phyloP scores from a whole-genome alignment of 2,329 filamentous ascomycete species.

The Beauveria bassiana region DNA sequence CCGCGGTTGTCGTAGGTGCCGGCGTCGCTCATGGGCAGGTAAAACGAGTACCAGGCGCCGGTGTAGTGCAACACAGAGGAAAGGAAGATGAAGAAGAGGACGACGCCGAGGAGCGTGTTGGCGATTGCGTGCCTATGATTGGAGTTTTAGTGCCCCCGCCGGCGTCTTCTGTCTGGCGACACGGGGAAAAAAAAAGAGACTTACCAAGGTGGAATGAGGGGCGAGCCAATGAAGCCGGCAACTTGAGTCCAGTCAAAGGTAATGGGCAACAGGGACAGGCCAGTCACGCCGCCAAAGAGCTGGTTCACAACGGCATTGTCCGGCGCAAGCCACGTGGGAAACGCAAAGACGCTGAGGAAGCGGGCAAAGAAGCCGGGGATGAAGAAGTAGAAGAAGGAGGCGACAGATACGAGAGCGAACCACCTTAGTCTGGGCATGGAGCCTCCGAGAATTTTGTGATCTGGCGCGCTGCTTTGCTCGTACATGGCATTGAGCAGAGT shows the following conservation, averaged over 20 bases:
- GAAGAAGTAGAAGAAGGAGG: conserved; percentile 59
- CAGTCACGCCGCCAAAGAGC: conserved; percentile 61
- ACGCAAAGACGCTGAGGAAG: conserved; percentile 62
- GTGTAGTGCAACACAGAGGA: conserved; percentile 56
- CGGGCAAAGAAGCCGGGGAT: conserved; percentile 63
- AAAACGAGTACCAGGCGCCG: conserved; percentile 56
- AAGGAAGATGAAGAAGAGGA: conserved; percentile 56
- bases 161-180: neutral
- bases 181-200: conserved; percentile 11
- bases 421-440: conserved; percentile 57
- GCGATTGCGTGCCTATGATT: conserved; percentile 56
- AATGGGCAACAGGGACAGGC: conserved; percentile 60
- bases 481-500: conserved; percentile 68
- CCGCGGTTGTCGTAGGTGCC: conserved; percentile 66
- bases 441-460: conserved; percentile 52
- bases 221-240: conserved; percentile 59
- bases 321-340: conserved; percentile 64
- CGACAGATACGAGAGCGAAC: conserved; percentile 51
- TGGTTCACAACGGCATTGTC: conserved; percentile 63
- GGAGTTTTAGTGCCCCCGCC: neutral
- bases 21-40: conserved; percentile 62
- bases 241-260: conserved; percentile 74
- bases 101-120: conserved; percentile 62
- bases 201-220: conserved; percentile 61
- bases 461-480: conserved; percentile 44